These are phyloP conservation scores for Dothideomycetes sp. DNA, from an alignment of 2,329 filamentous ascomycete genomes.

Conservation along the genomic window DNA sequence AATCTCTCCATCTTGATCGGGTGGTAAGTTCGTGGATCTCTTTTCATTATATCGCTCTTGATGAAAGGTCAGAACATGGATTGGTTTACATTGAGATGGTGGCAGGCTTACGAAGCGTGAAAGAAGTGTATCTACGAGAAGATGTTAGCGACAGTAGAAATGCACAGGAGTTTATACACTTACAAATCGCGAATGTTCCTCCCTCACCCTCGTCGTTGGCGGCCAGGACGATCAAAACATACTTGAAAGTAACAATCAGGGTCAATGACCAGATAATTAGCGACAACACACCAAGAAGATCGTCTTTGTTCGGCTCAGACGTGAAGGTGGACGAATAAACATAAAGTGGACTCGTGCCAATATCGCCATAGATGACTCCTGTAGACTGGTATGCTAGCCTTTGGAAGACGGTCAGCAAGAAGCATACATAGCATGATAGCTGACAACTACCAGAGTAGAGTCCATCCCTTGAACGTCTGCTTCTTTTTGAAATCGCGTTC, in stretches of 20 bases:
- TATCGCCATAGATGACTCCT: constrained; percentile 62
- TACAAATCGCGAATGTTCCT: constrained; percentile 55
- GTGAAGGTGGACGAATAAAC: constrained; percentile 60
- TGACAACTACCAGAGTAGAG: constrained; percentile 5
- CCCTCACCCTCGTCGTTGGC: constrained; percentile 65
- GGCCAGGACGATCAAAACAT: constrained; percentile 54
- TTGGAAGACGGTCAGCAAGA: constrained; percentile 13
- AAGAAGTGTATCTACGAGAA: constrained; percentile 45
- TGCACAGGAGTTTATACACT: neutral
- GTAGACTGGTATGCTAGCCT: constrained; percentile 56
- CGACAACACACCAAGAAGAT: constrained; percentile 56
- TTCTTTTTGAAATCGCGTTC: constrained; percentile 13
- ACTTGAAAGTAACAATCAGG: constrained; percentile 61
- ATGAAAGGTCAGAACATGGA: neutral
- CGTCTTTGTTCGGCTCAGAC: constrained; percentile 44
- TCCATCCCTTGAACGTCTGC: constrained; percentile 14
- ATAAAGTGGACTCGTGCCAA: constrained; percentile 59
- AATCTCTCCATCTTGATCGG: constrained; percentile 52
- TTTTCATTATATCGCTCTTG: constrained; percentile 49
- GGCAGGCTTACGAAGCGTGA: constrained; percentile 43
- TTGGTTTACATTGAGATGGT: neutral
- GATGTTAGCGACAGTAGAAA: neutral
- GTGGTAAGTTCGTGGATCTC: constrained; percentile 49
- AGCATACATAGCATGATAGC: neutral
- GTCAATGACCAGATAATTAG: constrained; percentile 62